A percentile compares a stretch with the other conserved stretches of the same genome.
Conservation (phyloP, 2,329 filamentous ascomycete species). For the Colletotrichum filicis region DNA sequence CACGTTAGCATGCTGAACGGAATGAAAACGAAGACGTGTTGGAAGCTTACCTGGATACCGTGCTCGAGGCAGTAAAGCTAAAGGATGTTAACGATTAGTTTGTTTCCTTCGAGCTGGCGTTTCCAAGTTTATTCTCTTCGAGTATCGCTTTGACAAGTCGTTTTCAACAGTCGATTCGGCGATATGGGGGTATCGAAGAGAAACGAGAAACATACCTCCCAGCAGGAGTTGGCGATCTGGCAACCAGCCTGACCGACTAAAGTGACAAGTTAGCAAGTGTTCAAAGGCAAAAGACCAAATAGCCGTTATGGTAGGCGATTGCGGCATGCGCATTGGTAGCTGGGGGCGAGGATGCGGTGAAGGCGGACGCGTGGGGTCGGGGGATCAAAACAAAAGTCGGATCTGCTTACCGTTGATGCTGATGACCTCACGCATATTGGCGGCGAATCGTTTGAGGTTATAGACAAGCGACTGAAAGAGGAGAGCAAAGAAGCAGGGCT, state of each 20-base stretch:
- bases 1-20: neutral
- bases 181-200: neutral
- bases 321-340: slow-evolving; percentile 19
- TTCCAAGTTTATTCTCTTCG: neutral
- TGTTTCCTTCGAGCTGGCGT: neutral
- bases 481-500: slow-evolving; percentile 25
- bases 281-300: slow-evolving; percentile 22
- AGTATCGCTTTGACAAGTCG: neutral
- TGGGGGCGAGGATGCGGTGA: slow-evolving; percentile 55
- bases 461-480: slow-evolving; percentile 38
- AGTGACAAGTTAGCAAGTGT: slow-evolving; percentile 60
- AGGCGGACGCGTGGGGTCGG: slow-evolving; percentile 50
- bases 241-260: slow-evolving; percentile 99
- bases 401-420: slow-evolving; percentile 90
- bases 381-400: slow-evolving; percentile 41
- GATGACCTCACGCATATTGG: slow-evolving; percentile 98
- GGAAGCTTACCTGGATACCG: slow-evolving; percentile 88
- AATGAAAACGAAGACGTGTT: neutral
- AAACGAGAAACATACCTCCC: slow-evolving; percentile 83
- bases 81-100: slow-evolving; percentile 22
- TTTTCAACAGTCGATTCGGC: slow-evolving; percentile 1
- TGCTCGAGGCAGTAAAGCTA: slow-evolving; percentile 99
- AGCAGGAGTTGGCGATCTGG: slow-evolving; percentile 99
- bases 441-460: slow-evolving; percentile 39
- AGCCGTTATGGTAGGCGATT: slow-evolving; percentile 37